These are phyloP conservation scores for Eragrostis tef DNA, from an alignment of 202 grass and related monocot species.

Conservation along the genomic window DNA sequence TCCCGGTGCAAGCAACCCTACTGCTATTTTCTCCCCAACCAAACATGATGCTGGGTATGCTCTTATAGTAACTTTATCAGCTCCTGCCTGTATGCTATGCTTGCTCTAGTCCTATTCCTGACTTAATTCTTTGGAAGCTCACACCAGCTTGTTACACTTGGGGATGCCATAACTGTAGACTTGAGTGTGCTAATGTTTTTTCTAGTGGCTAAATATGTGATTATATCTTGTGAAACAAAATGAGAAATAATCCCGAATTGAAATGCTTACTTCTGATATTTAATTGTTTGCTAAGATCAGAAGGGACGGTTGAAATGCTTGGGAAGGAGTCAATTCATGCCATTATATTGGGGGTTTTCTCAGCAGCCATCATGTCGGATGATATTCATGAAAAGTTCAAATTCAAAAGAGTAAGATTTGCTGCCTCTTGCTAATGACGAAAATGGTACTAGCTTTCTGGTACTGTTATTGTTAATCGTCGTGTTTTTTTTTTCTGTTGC, in stretches of 20 bases:
- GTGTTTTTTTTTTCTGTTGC: not conserved
- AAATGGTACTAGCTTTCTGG: not conserved
- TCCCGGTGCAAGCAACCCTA: constrained; percentile 54
- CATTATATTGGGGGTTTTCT: constrained; percentile 78
- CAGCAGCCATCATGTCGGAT: constrained; percentile 73
- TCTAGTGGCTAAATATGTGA: not conserved
- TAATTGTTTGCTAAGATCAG: constrained; percentile 50
- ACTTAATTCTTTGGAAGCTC: not conserved
- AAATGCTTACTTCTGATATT: constrained; percentile 44
- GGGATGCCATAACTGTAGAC: not conserved
- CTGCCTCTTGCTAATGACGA: constrained; percentile 27
- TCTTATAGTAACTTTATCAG: not conserved
- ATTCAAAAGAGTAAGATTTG: constrained; percentile 62
- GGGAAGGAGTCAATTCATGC: constrained; percentile 86
- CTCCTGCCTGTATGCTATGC: not conserved
- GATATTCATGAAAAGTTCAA: constrained; percentile 71
- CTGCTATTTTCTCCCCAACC: constrained; percentile 82
- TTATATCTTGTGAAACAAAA: constrained; percentile 8
- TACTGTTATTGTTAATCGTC: constrained; percentile 28
- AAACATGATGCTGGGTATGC: constrained; percentile 70
- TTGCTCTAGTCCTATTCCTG: not conserved
- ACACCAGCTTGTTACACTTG: not conserved
- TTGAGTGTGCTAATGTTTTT: constrained; percentile 20
- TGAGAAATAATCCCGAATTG: not conserved
- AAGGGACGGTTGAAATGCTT: constrained; percentile 88